Base-by-base conservation (phyloP, 139 green algal genomes). In the Chlorella ohadii region DNA sequence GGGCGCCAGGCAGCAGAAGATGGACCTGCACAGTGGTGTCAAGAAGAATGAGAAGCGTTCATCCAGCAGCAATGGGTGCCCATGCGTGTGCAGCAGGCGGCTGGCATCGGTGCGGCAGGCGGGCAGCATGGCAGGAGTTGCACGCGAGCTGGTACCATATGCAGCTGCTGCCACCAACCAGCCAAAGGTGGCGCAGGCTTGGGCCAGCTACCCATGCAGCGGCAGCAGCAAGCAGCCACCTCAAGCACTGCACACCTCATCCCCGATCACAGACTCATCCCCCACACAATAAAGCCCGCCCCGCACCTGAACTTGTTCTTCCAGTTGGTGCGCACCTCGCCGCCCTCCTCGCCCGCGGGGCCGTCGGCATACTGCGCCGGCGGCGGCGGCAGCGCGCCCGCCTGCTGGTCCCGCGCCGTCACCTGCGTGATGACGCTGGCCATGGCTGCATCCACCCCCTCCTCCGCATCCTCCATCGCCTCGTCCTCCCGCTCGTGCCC, bases 1-100 rank as follows among this genome's bases (percentile, higher is more conserved):
- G 28, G 89, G 88, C 15, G 83, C 85, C 41, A 92, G 65, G 68
- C 89, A 93, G 83, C 89, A 93, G 27, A 93, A 79, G 33, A 86
- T 88, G 75, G 57, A 82, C 57, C 85, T 88, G 85, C 66, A 22
- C 27, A 5, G 38, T 74, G 22, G n/a, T 5, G 38, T 76, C 12
- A 4, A 28, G 57, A 19, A 64, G 15, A 23, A 11, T 15, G 41
- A 56, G 39, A 7, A 51, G 47, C 16, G 44, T 2, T 13, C 56
- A 44, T 12, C 2, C 0, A 66, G 2, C 44, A 51, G n/a, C n/a
- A n/a, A n/a, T n/a, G n/a, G n/a, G n/a, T n/a, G n/a, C n/a, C n/a
- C n/a, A n/a, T n/a, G n/a, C n/a, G n/a, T n/a, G n/a, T n/a, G n/a
- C n/a, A n/a, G n/a, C n/a, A n/a, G n/a, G n/a, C n/a, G n/a, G n/a